Evolutionary conservation across 495 filamentous ascomycete genomes (phyloP).

Genomic region (Clohesyomyces aquaticus): DNA sequence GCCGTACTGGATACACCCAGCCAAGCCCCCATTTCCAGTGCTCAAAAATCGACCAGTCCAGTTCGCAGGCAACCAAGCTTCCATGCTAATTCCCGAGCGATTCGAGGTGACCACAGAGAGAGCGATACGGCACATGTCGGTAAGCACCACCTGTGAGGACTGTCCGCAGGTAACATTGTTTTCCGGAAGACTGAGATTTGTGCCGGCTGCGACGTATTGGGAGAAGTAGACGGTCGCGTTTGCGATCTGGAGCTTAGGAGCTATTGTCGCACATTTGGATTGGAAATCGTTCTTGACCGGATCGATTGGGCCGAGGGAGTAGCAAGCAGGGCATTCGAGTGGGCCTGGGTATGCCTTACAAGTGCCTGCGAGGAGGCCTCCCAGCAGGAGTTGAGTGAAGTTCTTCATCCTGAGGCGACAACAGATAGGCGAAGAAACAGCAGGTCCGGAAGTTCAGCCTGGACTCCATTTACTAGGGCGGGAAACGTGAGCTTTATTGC

Average conservation of each 20-base stretch:
- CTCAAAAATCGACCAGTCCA: conserved; percentile 45
- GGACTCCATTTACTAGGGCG: too few relatives aligned
- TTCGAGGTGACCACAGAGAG: conserved; percentile 60
- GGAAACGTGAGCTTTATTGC: too few relatives aligned
- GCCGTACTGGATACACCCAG: conserved; percentile 41
- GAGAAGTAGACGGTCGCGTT: conserved; percentile 34
- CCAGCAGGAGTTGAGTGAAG: too few relatives aligned
- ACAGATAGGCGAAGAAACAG: too few relatives aligned
- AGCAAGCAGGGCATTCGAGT: too few relatives aligned
- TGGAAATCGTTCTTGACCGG: too few relatives aligned
- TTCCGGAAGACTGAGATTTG: conserved; percentile 55
- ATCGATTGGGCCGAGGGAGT: too few relatives aligned
- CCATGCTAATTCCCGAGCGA: conserved; percentile 57
- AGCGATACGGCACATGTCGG: conserved; percentile 60
- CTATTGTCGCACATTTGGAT: conserved; percentile 10
- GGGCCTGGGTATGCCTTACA: too few relatives aligned
- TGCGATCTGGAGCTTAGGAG: conserved; percentile 17
- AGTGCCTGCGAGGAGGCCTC: too few relatives aligned
- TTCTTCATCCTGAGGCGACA: too few relatives aligned
- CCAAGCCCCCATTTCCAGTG: conserved; percentile 44
- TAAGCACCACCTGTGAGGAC: conserved; percentile 50
- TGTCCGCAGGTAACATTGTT: conserved; percentile 52
- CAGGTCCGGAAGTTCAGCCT: too few relatives aligned
- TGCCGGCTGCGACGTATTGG: conserved; percentile 52
- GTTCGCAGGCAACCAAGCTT: conserved; percentile 61